phyloP scores from a whole-genome alignment of 345 rosid genomes.

The Hevea brasiliensis region DNA sequence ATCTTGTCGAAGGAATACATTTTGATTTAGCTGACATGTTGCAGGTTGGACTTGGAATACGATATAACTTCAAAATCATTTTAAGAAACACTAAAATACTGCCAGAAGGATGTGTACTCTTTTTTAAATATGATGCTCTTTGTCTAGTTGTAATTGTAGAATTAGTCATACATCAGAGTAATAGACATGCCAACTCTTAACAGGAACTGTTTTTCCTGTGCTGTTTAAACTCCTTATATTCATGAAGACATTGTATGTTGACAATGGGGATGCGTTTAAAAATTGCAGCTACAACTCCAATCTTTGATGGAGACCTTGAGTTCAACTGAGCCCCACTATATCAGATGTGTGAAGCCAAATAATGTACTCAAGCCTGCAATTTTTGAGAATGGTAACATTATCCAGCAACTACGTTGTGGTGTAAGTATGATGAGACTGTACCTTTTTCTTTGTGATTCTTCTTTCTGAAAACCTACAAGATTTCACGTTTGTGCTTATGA shows the following conservation, averaged over 20 bases:
- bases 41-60: too few species aligned
- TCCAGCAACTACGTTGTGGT: slow-evolving; percentile 98
- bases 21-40: not conserved
- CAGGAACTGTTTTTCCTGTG: not conserved
- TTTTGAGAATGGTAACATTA: slow-evolving; percentile 86
- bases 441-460: slow-evolving; percentile 6
- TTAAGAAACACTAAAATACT: not conserved
- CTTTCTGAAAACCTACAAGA: slow-evolving; percentile 3
- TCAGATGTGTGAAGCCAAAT: slow-evolving; percentile 99
- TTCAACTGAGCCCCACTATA: slow-evolving; percentile 98
- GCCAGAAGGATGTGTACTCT: not conserved
- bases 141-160: not conserved
- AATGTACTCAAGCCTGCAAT: slow-evolving; percentile 94
- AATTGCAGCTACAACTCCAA: slow-evolving; percentile 90
- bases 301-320: slow-evolving; percentile 95
- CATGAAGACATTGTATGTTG: slow-evolving; percentile 19
- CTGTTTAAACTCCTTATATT: not conserved
- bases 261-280: slow-evolving; percentile 24
- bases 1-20: not conserved
- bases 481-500: slow-evolving; percentile 2
- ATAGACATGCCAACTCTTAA: not conserved
- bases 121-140: not conserved
- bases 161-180: not conserved
- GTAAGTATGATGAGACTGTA: slow-evolving; percentile 57
- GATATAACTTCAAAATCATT: slow-evolving; percentile 2